phyloP scores from a whole-genome alignment of 768 basidiomycete species.

The Hypholoma sublateritium region DNA sequence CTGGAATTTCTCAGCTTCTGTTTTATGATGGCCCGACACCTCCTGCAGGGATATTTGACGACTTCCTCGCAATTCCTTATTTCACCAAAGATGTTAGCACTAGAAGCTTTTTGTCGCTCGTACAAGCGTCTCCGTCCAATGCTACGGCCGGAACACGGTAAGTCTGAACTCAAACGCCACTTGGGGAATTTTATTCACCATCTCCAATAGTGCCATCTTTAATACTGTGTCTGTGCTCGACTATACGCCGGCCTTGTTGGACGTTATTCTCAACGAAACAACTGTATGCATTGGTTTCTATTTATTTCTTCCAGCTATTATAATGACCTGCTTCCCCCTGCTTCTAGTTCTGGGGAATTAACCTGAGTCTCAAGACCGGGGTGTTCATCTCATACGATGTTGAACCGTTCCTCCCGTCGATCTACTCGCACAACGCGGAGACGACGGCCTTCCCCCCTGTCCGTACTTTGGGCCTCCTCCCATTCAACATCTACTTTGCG shows the following conservation, averaged over 20 bases:
- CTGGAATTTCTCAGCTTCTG: slow-evolving; percentile 32
- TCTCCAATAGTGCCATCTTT: slow-evolving; percentile 4
- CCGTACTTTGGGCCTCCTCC: slow-evolving; percentile 21
- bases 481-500: slow-evolving; percentile 28
- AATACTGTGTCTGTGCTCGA: slow-evolving; percentile 1
- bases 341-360: slow-evolving; percentile 43
- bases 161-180: neutral
- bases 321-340: neutral
- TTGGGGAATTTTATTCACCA: neutral
- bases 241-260: neutral
- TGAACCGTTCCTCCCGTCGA: slow-evolving; percentile 41
- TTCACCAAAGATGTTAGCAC: slow-evolving; percentile 38
- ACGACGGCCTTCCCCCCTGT: slow-evolving; percentile 46
- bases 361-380: slow-evolving; percentile 9
- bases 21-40: slow-evolving; percentile 61
- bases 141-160: slow-evolving; percentile 27
- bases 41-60: slow-evolving; percentile 51
- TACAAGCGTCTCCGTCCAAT: slow-evolving; percentile 37
- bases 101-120: slow-evolving; percentile 39
- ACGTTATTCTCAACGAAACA: slow-evolving; percentile 36
- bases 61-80: slow-evolving; percentile 44
- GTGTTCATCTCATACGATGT: slow-evolving; percentile 36
- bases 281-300: slow-evolving; percentile 25
- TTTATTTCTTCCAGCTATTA: neutral
- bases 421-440: slow-evolving; percentile 35